A percentile compares a stretch with the other conserved stretches of the same genome.
Evolutionary conservation across 495 filamentous ascomycete species (phyloP).

Genomic region (Aspergillus nidulans): DNA sequence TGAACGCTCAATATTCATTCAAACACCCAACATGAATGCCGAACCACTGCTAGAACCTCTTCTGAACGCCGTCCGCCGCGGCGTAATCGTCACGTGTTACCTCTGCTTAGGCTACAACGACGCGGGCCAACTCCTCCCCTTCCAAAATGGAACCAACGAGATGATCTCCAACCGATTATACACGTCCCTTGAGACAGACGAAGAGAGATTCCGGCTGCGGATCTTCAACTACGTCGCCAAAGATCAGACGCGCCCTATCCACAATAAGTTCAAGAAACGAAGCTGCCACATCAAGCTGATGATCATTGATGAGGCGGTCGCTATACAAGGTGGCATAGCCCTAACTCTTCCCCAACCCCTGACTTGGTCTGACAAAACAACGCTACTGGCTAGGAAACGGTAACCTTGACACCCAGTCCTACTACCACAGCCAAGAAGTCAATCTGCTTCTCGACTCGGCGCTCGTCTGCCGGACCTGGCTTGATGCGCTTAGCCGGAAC

Average conservation of each 20-base stretch:
- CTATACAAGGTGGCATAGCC: constrained; percentile 46
- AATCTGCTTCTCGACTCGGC: constrained; percentile 67
- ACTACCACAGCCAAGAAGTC: constrained; percentile 71
- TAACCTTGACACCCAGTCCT: constrained; percentile 79
- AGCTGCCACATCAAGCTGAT: constrained; percentile 74
- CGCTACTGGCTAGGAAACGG: constrained; percentile 51
- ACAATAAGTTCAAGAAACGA: constrained; percentile 55
- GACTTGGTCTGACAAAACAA: neutral
- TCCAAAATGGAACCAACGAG: constrained; percentile 74
- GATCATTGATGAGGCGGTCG: constrained; percentile 63
- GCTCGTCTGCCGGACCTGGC: constrained; percentile 57
- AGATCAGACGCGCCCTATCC: constrained; percentile 63
- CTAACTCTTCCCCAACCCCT: neutral
- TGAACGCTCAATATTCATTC: constrained; percentile 59
- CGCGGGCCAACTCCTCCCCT: constrained; percentile 66
- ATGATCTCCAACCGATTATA: constrained; percentile 57
- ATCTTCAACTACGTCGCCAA: constrained; percentile 67
- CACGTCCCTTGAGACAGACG: constrained; percentile 37
- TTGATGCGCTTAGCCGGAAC: constrained; percentile 56
- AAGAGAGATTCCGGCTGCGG: constrained; percentile 47
- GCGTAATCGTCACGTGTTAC: constrained; percentile 62
- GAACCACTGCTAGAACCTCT: constrained; percentile 60
- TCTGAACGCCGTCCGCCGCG: constrained; percentile 57
- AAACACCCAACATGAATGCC: constrained; percentile 73
- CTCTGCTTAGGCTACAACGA: constrained; percentile 78